phyloP scores from a whole-genome alignment of 1,284 basidiomycete species.

The Phellopilus nigrolimitatus region DNA sequence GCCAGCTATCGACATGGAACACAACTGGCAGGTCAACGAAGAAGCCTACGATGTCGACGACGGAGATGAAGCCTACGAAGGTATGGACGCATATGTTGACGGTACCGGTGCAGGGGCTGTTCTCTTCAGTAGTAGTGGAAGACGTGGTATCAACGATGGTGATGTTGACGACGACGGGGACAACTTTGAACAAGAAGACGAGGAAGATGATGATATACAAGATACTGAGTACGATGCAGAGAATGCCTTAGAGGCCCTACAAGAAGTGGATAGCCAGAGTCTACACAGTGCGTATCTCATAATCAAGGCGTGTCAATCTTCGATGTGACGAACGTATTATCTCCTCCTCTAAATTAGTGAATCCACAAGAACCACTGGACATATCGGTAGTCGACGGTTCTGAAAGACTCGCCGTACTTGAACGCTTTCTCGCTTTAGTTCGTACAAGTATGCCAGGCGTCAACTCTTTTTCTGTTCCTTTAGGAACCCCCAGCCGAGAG shows the following conservation, averaged over 20 bases:
- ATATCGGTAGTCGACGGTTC: too few species aligned
- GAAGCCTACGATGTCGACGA: slow-evolving; percentile 13
- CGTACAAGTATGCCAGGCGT: too few species aligned
- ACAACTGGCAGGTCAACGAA: background rate
- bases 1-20: background rate
- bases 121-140: background rate
- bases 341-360: too few species aligned
- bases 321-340: background rate
- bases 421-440: too few species aligned
- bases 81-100: slow-evolving; percentile 18
- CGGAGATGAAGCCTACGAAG: slow-evolving; percentile 14
- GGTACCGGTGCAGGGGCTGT: background rate
- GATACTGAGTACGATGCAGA: slow-evolving; percentile 25
- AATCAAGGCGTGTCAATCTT: too few species aligned
- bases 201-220: slow-evolving; percentile 16
- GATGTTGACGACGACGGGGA: slow-evolving; percentile 22
- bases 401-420: too few species aligned
- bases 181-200: slow-evolving; percentile 13
- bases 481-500: too few species aligned
- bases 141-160: slow-evolving; percentile 20
- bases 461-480: too few species aligned
- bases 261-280: too few species aligned
- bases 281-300: too few species aligned
- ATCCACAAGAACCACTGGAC: too few species aligned
- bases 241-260: slow-evolving; percentile 7